These are phyloP conservation scores for Fusarium domesticum DNA, from an alignment of 2,329 filamentous ascomycete species.

Conservation along the genomic window DNA sequence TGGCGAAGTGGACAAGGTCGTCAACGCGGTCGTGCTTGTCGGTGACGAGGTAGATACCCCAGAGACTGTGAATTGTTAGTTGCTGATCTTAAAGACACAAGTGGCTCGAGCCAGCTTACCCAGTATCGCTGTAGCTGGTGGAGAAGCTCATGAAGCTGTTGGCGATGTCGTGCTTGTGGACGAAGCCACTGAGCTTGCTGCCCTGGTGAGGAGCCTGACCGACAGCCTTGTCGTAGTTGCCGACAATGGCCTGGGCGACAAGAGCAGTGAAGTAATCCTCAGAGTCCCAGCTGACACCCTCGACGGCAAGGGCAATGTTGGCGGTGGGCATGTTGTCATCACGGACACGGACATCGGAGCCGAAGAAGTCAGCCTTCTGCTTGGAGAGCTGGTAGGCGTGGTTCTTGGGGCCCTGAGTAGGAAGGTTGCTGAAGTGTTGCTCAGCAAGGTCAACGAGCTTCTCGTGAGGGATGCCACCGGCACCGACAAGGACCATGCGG, in stretches of 20 bases:
- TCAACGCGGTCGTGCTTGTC: conserved; percentile 85
- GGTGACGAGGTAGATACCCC: conserved; percentile 98
- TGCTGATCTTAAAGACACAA: conserved; percentile 1
- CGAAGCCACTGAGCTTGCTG: conserved; percentile 93
- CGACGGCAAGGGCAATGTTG: conserved; percentile 96
- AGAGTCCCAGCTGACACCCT: conserved; percentile 99
- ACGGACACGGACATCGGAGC: conserved; percentile 91
- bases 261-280: conserved; percentile 98
- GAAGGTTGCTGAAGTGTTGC: conserved; percentile 85
- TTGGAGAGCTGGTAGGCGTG: conserved; percentile 75
- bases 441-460: conserved; percentile 94
- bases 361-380: conserved; percentile 89
- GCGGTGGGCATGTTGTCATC: conserved; percentile 95
- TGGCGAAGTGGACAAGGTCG: conserved; percentile 96
- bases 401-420: conserved; percentile 70
- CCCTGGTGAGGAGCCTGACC: conserved; percentile 96
- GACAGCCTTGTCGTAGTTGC: conserved; percentile 99
- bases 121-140: conserved; percentile 98
- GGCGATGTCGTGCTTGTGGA: conserved; percentile 91
- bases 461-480: conserved; percentile 90
- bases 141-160: conserved; percentile 99
- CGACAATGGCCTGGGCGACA: conserved; percentile 96
- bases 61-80: conserved; percentile 64
- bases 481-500: conserved; percentile 97
- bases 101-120: conserved; percentile 67